Evolutionary conservation across 225 moss, liverwort and hornwort genomes (phyloP).

Genomic region (Marchantia paleacea): DNA sequence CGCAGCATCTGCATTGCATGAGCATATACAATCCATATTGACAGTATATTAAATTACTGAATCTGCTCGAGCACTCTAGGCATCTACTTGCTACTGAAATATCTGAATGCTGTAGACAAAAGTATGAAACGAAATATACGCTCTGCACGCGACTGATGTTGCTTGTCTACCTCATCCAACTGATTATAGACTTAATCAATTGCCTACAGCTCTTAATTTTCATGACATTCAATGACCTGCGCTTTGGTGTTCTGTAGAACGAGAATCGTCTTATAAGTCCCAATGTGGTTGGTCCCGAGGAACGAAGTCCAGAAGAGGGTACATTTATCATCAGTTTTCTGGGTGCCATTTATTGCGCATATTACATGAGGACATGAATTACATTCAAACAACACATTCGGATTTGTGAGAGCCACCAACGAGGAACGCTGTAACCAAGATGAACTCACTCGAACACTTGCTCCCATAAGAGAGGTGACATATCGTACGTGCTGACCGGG

Average conservation of each 20-base stretch:
- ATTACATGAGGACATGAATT: not conserved
- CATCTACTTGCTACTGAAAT: not conserved
- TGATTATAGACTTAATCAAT: not conserved
- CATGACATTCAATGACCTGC: not conserved
- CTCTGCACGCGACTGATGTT: not conserved
- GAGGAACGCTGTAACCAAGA: not conserved
- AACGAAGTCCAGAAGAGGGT: not conserved
- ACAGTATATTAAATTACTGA: not conserved
- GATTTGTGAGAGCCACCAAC: not conserved
- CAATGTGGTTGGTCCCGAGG: not conserved
- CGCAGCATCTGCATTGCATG: conserved; percentile 29
- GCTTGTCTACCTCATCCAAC: not conserved
- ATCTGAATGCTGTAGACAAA: not conserved
- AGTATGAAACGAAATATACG: not conserved
- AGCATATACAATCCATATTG: not conserved
- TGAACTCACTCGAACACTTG: conserved; percentile 27
- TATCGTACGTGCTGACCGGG: conserved; percentile 41
- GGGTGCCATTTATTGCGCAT: not conserved
- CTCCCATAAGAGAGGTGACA: conserved; percentile 45
- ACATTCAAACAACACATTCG: not conserved
- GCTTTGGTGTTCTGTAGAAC: not conserved
- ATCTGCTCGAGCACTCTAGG: not conserved
- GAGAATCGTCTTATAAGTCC: not conserved
- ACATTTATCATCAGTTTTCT: not conserved
- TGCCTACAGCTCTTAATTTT: not conserved